Evolutionary conservation across 148 eudicot species (phyloP).

Genomic region (Camellia granthamiana): DNA sequence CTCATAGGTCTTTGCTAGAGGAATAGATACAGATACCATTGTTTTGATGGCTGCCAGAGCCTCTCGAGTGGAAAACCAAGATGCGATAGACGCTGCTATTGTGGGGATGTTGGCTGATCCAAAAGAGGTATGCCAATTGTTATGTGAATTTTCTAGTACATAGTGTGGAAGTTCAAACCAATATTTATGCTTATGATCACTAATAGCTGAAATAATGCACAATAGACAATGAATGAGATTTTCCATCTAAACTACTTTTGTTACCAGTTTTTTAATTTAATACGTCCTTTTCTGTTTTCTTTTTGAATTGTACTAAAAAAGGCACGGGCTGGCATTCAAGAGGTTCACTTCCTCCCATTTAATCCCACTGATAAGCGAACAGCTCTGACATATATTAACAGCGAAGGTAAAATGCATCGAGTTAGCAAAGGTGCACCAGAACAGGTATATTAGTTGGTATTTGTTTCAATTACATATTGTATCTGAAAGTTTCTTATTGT

Average conservation of each 20-base stretch:
- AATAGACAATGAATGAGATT: not conserved
- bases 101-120: constrained; percentile 54
- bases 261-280: not conserved
- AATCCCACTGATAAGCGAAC: constrained; percentile 57
- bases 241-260: not conserved
- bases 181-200: constrained; percentile 3
- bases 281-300: not conserved
- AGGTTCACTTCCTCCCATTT: constrained; percentile 60
- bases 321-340: constrained; percentile 57
- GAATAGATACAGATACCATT: constrained; percentile 45
- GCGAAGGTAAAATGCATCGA: constrained; percentile 43
- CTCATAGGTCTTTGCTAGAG: constrained; percentile 42
- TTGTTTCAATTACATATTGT: not conserved
- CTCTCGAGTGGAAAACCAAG: constrained; percentile 60
- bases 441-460: constrained; percentile 22
- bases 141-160: not conserved
- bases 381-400: constrained; percentile 53
- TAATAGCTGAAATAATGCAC: not conserved
- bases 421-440: constrained; percentile 64
- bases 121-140: constrained; percentile 40
- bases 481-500: not conserved
- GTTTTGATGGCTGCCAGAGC: constrained; percentile 74
- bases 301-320: constrained; percentile 11
- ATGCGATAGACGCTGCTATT: constrained; percentile 58
- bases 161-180: not conserved